A percentile compares a stretch with the other conserved stretches of the same genome.
Conservation (phyloP, 805 yeast genomes). For the Tetrapisispora fleetii region DNA sequence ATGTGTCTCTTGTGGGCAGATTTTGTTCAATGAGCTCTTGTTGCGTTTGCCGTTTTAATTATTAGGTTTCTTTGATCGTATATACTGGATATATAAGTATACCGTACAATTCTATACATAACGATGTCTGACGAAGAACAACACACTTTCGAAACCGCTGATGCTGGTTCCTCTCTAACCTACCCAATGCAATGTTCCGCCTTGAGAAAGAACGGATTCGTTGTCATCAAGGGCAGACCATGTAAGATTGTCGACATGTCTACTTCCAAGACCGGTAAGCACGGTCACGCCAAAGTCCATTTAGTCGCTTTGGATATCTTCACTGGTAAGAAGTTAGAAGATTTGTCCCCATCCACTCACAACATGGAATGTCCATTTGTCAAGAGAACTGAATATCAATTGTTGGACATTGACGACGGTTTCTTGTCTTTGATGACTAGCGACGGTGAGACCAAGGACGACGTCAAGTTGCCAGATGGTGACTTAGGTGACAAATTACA, state of each 20-base stretch:
- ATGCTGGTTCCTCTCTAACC: constrained; percentile 96
- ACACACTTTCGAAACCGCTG: constrained; percentile 94
- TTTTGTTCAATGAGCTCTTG: background rate
- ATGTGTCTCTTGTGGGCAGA: too few relatives aligned
- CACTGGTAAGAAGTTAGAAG: constrained; percentile 98
- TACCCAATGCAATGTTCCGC: constrained; percentile 99
- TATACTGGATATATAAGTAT: too few relatives aligned
- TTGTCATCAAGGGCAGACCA: constrained; percentile 95
- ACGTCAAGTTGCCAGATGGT: constrained; percentile 94
- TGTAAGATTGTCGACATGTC: constrained; percentile 99
- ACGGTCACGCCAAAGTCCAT: constrained; percentile 99
- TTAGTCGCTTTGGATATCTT: constrained; percentile 95
- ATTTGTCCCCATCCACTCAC: constrained; percentile 98
- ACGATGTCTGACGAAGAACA: constrained; percentile 38
- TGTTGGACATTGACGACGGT: constrained; percentile 95
- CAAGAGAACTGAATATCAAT: constrained; percentile 86
- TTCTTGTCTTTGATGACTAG: constrained; percentile 88
- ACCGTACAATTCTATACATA: background rate
- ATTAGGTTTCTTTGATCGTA: too few relatives aligned
- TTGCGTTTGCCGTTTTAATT: too few relatives aligned
- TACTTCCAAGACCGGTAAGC: constrained; percentile 99
- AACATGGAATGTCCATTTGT: constrained; percentile 99
- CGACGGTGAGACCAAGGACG: constrained; percentile 98
- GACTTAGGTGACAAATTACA: constrained; percentile 89
- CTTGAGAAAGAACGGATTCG: constrained; percentile 98